Evolutionary conservation across 306 rosid species (phyloP).

Genomic region (Psophocarpus tetragonolobus): DNA sequence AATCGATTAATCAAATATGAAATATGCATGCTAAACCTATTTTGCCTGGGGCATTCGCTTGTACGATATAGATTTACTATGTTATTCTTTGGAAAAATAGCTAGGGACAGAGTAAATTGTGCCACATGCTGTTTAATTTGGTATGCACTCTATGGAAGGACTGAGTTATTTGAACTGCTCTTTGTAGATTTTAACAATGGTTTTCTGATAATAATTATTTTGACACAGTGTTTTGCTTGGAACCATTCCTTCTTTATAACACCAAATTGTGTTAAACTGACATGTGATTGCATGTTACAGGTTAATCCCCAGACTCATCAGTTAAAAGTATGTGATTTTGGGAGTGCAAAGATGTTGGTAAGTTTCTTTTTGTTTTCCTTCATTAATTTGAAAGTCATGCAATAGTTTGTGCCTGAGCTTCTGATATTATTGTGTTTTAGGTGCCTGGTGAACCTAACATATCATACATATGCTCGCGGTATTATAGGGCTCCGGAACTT

Average conservation of each 20-base stretch:
- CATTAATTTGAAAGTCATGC: neutral
- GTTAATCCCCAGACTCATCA: conserved; percentile 86
- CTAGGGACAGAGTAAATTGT: neutral
- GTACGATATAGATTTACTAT: neutral
- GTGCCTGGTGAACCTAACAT: conserved; percentile 96
- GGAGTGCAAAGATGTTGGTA: conserved; percentile 99
- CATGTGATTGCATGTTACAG: conserved; percentile 42
- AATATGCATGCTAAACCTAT: neutral
- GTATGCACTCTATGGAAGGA: neutral
- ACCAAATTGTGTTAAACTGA: conserved; percentile 16
- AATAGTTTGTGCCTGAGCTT: conserved; percentile 16
- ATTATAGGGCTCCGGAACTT: conserved; percentile 97
- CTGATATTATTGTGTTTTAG: conserved; percentile 46
- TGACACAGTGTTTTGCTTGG: neutral
- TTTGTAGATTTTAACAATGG: neutral
- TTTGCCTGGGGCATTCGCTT: neutral
- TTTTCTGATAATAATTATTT: neutral
- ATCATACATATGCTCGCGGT: conserved; percentile 94
- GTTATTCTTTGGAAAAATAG: neutral
- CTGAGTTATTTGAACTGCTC: neutral
- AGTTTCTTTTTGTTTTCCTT: conserved; percentile 9
- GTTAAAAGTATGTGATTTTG: conserved; percentile 94
- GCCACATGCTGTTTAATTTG: neutral
- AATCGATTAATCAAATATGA: neutral
- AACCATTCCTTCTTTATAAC: neutral